Base-by-base conservation (phyloP, 2,329 filamentous ascomycete species). In the Fusarium praegraminearum region DNA sequence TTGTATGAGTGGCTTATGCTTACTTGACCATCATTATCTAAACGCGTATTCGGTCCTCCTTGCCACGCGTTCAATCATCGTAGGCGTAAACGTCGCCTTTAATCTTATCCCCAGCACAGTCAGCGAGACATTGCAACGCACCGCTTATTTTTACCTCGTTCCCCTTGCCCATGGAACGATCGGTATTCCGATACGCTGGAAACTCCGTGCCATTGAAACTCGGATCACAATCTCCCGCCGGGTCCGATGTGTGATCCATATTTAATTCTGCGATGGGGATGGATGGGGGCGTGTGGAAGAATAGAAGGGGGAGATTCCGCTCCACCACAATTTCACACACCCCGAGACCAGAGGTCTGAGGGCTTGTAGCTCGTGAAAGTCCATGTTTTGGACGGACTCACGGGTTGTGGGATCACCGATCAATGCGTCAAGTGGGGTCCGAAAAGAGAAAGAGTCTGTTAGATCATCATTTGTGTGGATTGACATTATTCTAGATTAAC, bases 401-500 rank as follows among this genome's bases (percentile, higher is more conserved):
- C 35, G 36, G 30, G 28, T 24, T 57, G 46, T 40, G 26, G 44
- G 35, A 41, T 57, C 35, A 41, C 33, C 13, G 20, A 33, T 52
- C 36, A 56, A 49, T 36, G 24, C 47, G 36, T 32, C 15, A 41
- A 7, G 30, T 43, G 46, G 36, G 26, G 33, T 28, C 2, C n/a
- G 32, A 16, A 22, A 49, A 12, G 18, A 20, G 18, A 22, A 49
- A 12, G 18, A 20, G 18, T 46, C 28, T 33, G 28, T 10, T n/a
- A 43, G 36, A 43, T 38, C 46, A 52, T 57, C 20, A 57, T 32
- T 40, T 57, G 38, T 57, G 36, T 57, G 18, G 35, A 47, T 47
- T 60, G 51, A 8, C 57, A 60, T 60, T 60, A 33, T 36, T 60
- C 26, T 60, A 60, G 51, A 60, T 60, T 60, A 60, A 35, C 57